A percentile compares a stretch with the other conserved stretches of the same genome.
phyloP scores from a whole-genome alignment of 306 rosid species.

The Cicer arietinum region DNA sequence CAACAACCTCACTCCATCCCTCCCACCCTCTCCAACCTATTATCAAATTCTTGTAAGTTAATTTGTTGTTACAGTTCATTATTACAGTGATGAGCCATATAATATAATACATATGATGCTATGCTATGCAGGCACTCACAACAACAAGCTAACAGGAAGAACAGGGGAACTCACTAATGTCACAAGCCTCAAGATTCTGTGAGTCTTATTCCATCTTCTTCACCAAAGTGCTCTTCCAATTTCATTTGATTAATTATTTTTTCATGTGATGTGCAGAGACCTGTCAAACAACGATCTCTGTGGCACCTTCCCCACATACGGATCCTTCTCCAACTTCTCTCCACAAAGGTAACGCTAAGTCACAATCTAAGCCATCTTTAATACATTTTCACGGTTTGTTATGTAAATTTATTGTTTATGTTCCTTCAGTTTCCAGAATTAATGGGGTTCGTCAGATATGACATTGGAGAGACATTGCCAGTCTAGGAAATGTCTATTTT shows the following conservation, averaged over 20 bases:
- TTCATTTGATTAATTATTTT: neutral
- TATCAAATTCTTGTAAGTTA: conserved; percentile 74
- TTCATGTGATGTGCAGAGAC: conserved; percentile 54
- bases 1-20: conserved; percentile 77
- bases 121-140: conserved; percentile 61
- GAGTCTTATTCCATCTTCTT: neutral
- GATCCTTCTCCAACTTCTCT: conserved; percentile 73
- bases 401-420: conserved; percentile 11
- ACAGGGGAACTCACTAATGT: conserved; percentile 76
- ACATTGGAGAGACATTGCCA: conserved; percentile 53
- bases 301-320: conserved; percentile 81
- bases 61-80: too few relatives aligned
- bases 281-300: conserved; percentile 80
- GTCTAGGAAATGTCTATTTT: conserved; percentile 32
- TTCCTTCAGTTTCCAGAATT: conserved; percentile 77
- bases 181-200: conserved; percentile 78
- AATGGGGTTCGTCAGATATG: conserved; percentile 92
- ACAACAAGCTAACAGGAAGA: conserved; percentile 71
- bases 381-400: too few relatives aligned
- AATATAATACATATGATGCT: neutral
- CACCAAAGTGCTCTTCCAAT: neutral
- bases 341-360: conserved; percentile 57
- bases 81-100: neutral
- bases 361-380: too few relatives aligned
- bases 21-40: conserved; percentile 65